Base-by-base conservation (phyloP, 139 green algal species). In the Nannochloris sp. region DNA sequence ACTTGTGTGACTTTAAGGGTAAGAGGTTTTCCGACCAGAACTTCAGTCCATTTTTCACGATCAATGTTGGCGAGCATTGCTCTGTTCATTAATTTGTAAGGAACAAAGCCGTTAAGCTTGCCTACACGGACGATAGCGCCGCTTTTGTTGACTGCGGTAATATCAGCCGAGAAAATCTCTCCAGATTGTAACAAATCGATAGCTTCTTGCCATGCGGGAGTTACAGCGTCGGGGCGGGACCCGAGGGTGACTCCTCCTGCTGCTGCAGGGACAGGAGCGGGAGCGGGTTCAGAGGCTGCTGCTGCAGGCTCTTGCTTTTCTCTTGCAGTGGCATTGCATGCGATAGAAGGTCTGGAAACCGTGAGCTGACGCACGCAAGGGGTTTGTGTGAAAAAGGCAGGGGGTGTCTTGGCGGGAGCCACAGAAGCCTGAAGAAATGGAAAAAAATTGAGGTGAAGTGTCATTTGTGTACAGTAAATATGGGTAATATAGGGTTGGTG, bases 1-100 rank as follows among this genome's bases (percentile, higher is more conserved):
- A 82, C 67, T 37, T 83, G 73, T n/a, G 69, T 74, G 34, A 87
- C 34, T 61, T 79, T 77, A 27, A 74, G 65, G 13, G 44, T 53
- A 25, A 84, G 63, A 35, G n/a, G 34, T 63, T 37, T 4, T 66
- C 75, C 3, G 30, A 36, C 32, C 35, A 64, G 25, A 23, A 46
- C 6, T 25, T 64, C 36, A 23, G 56, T 64, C 56, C 56, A 64
- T 13, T 15, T 57, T 32, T 23, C 30, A 19, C 32, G 30, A 12
- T 64, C 56, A 13, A 64, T 64, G 1, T 12, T 32, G 3, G 53
- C 10, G 13, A 83, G 39, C 5, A 64, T 70, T 0, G 45, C 27
- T 5, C 64, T 64, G 65, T 78, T 65, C 29, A 85, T 48, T 39
- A 77, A 74, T 24, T 73, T 80, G 51, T 73, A 77, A 4, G 76